Evolutionary conservation across 1,139 yeast genomes (phyloP), one percentile per base, ranked within the genome.

Genomic region (Starmera stellimalicola): DNA sequence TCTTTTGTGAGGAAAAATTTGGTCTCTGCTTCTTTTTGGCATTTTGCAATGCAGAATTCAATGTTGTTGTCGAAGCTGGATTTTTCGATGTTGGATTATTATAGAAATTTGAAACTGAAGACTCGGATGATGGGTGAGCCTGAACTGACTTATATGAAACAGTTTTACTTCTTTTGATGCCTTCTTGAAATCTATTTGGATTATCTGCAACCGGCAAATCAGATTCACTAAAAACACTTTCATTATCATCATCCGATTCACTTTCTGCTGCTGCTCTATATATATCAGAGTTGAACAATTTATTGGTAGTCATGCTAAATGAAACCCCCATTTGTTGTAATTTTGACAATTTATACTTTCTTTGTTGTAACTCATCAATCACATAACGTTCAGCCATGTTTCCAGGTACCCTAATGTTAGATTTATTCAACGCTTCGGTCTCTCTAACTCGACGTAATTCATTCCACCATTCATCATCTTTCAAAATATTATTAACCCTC

Each of bases 301-400:
- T 62, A 40, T 65, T 72, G 0, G 88, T 71, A 37, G 77, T 79
- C 77, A 85, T 80, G 34, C 79, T 77, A 34, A 84, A 62, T 0
- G 88, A 73, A 12, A 83, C 71, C 0, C 95, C 95, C 48, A 79
- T 65, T 39, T 73, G 74, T 47, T 81, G 91, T 35, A 78, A 53
- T 38, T 72, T 73, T 6, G 82, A 69, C 11, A 76, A 56, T 11
- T 76, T 69, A 40, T 68, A 72, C 32, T 47, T 52, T 33, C 48
- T 48, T 9, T 43, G 40, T 29, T 50, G 49, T 20, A 47, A 30
- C 18, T 40, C 40, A 17, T 43, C 42, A 11, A 46, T 37, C 11
- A 46, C 38, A 23, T 42, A 38, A 14, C 54, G 51, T 2, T 44
- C 12, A 7, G 9, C 28, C 3, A 41, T 23, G 12, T 48, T 38